Conservation (phyloP, 2,329 filamentous ascomycete genomes). For the Thelonectria olida region DNA sequence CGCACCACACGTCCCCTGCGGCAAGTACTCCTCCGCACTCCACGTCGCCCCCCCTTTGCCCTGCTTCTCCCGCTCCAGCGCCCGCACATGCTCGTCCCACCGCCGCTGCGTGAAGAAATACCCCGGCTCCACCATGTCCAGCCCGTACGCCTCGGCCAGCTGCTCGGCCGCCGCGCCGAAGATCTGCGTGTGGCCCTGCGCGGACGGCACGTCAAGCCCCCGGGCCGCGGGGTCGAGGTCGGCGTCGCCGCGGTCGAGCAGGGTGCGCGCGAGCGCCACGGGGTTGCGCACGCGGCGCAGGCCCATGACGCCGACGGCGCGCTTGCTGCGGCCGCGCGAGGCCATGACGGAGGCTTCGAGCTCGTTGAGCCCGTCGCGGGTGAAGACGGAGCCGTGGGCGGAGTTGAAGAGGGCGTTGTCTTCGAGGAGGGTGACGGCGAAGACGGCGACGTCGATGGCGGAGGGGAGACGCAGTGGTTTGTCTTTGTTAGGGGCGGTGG, state of each 20-base stretch:
- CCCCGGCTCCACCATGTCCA: slow-evolving; percentile 72
- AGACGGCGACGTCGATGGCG: slow-evolving; percentile 78
- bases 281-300: slow-evolving; percentile 81
- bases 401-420: slow-evolving; percentile 86
- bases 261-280: slow-evolving; percentile 74
- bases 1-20: slow-evolving; percentile 86
- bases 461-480: slow-evolving; percentile 48
- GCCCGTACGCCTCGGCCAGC: slow-evolving; percentile 72
- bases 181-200: slow-evolving; percentile 76
- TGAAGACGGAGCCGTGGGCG: slow-evolving; percentile 87
- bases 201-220: slow-evolving; percentile 59
- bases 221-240: slow-evolving; percentile 57
- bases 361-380: slow-evolving; percentile 82
- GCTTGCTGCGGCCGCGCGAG: slow-evolving; percentile 75
- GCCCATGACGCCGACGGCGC: slow-evolving; percentile 80
- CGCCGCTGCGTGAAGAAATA: slow-evolving; percentile 84
- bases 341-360: slow-evolving; percentile 91
- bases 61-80: slow-evolving; percentile 59
- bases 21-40: slow-evolving; percentile 72
- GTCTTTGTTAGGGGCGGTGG: slow-evolving; percentile 24
- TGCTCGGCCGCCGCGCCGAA: slow-evolving; percentile 74
- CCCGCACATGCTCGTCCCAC: slow-evolving; percentile 80
- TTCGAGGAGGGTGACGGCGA: slow-evolving; percentile 80
- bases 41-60: slow-evolving; percentile 58
- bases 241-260: slow-evolving; percentile 73